These are phyloP conservation scores for Filobasidium uniguttulatum DNA, from an alignment of 1,284 basidiomycete genomes.

Conservation along the genomic window DNA sequence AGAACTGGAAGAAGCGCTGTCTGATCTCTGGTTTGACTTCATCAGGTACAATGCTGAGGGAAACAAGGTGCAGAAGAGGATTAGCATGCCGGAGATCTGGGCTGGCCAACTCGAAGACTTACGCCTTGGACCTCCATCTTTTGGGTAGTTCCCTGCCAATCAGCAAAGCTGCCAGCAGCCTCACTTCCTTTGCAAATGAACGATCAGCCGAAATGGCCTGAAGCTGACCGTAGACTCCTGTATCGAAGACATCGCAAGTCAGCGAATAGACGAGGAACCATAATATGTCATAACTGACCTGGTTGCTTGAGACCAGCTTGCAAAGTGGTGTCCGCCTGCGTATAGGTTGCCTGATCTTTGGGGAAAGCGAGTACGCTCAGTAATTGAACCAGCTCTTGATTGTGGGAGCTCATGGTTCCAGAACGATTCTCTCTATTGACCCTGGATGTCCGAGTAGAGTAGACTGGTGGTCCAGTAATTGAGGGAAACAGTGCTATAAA, in stretches of 20 bases:
- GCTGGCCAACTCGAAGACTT: constrained; percentile 7
- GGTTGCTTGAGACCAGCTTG: not conserved
- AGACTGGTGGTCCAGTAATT: too few species aligned
- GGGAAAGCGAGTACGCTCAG: not conserved
- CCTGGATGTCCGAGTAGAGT: too few species aligned
- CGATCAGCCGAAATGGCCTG: constrained; percentile 28
- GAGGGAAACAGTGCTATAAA: too few species aligned
- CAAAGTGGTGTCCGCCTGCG: not conserved
- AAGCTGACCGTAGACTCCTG: constrained; percentile 31
- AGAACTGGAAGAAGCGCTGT: constrained; percentile 30
- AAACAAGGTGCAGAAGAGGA: not conserved
- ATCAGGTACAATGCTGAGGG: constrained; percentile 29
- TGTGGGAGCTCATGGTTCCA: not conserved
- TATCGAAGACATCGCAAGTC: too few species aligned
- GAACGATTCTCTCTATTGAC: too few species aligned
- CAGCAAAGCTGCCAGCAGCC: constrained; percentile 31
- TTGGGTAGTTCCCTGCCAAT: constrained; percentile 33
- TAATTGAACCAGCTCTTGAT: not conserved
- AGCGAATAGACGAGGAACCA: not conserved
- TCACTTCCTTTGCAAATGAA: constrained; percentile 23
- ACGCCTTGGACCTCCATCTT: constrained; percentile 36
- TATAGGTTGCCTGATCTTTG: constrained; percentile 1
- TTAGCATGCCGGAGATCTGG: not conserved
- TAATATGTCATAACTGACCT: not conserved
- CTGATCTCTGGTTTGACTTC: constrained; percentile 30